Conservation (phyloP, 371 early-diverging fungal species). For the Mucor saturninus region DNA sequence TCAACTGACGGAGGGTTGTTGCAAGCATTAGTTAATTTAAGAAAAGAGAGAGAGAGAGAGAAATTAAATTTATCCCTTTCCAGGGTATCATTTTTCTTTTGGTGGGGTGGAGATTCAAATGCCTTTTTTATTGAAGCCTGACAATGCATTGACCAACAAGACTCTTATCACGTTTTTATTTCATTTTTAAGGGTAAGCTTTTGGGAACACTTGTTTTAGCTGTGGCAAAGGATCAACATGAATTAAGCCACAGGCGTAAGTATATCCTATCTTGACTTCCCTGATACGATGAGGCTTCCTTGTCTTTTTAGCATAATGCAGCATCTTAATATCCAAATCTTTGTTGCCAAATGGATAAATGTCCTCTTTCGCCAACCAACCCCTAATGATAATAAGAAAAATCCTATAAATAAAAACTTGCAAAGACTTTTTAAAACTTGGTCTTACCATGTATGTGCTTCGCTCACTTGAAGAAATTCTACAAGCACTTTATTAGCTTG, state of each 20-base stretch:
- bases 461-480: constrained; percentile 23
- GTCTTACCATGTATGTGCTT: constrained; percentile 44
- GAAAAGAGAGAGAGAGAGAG: too few species aligned
- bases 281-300: constrained; percentile 31
- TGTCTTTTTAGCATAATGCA: constrained; percentile 33
- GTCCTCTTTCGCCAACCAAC: constrained; percentile 41
- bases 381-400: constrained; percentile 30
- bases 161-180: too few species aligned
- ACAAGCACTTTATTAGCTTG: constrained; percentile 9
- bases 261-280: constrained; percentile 43
- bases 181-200: not conserved
- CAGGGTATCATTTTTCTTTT: too few species aligned
- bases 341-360: constrained; percentile 39
- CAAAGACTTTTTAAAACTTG: not conserved
- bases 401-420: not conserved
- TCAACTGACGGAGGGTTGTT: constrained; percentile 1
- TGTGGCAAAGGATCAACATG: constrained; percentile 28
- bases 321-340: constrained; percentile 36
- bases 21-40: not conserved
- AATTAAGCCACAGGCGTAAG: constrained; percentile 33
- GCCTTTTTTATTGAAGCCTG: too few species aligned
- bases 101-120: too few species aligned
- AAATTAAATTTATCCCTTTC: too few species aligned
- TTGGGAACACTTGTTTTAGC: not conserved
- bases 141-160: too few species aligned